Evolutionary conservation across 73 alveolate species (phyloP).

Genomic region (Paramecium pentaurelia): DNA sequence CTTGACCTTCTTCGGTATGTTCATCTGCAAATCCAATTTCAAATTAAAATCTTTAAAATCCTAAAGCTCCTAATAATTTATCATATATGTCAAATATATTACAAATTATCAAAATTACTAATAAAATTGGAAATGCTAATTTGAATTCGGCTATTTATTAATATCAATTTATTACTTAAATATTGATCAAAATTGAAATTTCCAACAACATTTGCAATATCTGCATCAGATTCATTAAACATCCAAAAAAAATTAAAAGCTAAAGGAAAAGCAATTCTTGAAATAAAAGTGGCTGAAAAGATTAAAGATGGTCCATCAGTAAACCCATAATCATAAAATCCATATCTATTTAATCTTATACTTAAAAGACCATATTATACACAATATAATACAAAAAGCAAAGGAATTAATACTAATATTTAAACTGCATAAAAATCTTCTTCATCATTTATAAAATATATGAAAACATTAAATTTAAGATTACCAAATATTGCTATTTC

Average conservation of each 20-base stretch:
- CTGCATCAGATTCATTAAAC: neutral
- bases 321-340: slow-evolving; percentile 26
- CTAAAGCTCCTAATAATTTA: neutral
- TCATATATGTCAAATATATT: neutral
- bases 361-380: neutral
- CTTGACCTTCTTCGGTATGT: neutral
- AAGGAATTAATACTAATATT: neutral
- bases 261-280: slow-evolving; percentile 42
- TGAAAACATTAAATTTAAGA: neutral
- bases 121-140: neutral
- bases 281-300: slow-evolving; percentile 20
- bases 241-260: slow-evolving; percentile 41
- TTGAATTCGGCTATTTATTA: neutral
- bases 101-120: neutral
- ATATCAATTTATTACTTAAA: neutral
- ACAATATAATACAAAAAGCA: slow-evolving; percentile 1
- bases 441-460: neutral
- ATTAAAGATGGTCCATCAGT: slow-evolving; percentile 40
- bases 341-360: slow-evolving; percentile 33
- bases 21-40: neutral
- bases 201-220: slow-evolving; percentile 35
- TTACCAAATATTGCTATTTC: neutral
- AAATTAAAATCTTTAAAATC: neutral
- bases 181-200: slow-evolving; percentile 11
- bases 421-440: neutral